These are phyloP conservation scores for Meripilus lineatus DNA, from an alignment of 1,284 basidiomycete species.

Conservation along the genomic window DNA sequence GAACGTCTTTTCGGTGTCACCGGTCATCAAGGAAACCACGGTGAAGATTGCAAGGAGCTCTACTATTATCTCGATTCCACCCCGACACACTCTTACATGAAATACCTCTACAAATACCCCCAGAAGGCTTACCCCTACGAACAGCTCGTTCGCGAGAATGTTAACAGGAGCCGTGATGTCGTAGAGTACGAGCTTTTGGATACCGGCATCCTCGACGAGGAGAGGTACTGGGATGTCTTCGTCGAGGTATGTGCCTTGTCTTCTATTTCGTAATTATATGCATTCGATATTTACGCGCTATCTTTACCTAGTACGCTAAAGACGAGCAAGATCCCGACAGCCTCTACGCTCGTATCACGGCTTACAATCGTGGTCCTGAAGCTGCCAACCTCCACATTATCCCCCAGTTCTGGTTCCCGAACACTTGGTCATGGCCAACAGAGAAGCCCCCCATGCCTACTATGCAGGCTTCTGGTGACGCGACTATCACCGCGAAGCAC, in stretches of 20 bases:
- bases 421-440: constrained; percentile 89
- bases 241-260: constrained; percentile 64
- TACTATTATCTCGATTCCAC: constrained; percentile 99
- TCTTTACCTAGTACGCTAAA: constrained; percentile 80
- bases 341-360: constrained; percentile 90
- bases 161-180: constrained; percentile 80
- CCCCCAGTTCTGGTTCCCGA: constrained; percentile 95
- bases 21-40: constrained; percentile 96
- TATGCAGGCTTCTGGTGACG: constrained; percentile 56
- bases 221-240: constrained; percentile 97
- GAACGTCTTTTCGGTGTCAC: constrained; percentile 95
- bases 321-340: constrained; percentile 89
- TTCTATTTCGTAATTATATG: constrained; percentile 9
- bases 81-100: constrained; percentile 99
- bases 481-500: constrained; percentile 72
- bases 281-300: constrained; percentile 4
- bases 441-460: constrained; percentile 78
- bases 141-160: constrained; percentile 83
- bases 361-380: constrained; percentile 96
- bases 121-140: constrained; percentile 92
- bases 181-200: constrained; percentile 93
- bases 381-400: constrained; percentile 93
- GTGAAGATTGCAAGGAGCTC: constrained; percentile 97
- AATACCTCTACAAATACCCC: constrained; percentile 97
- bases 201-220: constrained; percentile 88